Evolutionary conservation across 2,329 filamentous ascomycete species (phyloP), one percentile per base, ranked within the genome.

Genomic region (Grosmannia clavigera): DNA sequence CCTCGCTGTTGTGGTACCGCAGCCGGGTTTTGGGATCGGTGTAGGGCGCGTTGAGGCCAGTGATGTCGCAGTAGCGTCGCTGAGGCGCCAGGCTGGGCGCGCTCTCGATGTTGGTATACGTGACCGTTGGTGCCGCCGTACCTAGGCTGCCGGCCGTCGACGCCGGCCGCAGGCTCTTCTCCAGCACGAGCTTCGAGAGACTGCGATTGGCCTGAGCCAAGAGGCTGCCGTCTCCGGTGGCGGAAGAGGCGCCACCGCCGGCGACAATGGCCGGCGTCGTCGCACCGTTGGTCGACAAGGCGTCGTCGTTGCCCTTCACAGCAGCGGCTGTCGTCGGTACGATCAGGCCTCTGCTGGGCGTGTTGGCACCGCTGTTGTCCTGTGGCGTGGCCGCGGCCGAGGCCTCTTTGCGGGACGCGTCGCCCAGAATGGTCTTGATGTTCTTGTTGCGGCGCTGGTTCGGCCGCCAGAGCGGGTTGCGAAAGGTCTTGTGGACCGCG

Each of bases 381-480:
- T 89, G 87, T 0, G 90, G 81, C 1, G 83, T 96, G 19, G 87
- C 90, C 69, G 92, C 79, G 43, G 89, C 81, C 3, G 91, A 95
- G n/a, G 90, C 90, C 76, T 97, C 92, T 70, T 88, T 90, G 66
- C 90, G 87, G 27, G 88, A 84, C 14, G 88, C 89, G 68, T 99
- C 94, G 62, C 90, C 88, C 63, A 99, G 81, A 64, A 99, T 94
- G 67, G 95, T 90, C 74, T 97, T 97, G 74, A 97, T 86, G 73
- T 96, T 97, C 79, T 99, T 99, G 82, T 99, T 99, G 73, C 94
- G 90, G 58, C 94, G 91, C 73, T 92, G 87, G 65, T 92, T 90
- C 19, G 94, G 90, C 70, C 89, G 91, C 94, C 94, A 99, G 71
- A 84, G 77, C 3, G 87, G 79, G 70, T 91, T 96, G 72, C 92